Base-by-base conservation (phyloP, 495 filamentous ascomycete genomes). In the Penicillium malachiteum region DNA sequence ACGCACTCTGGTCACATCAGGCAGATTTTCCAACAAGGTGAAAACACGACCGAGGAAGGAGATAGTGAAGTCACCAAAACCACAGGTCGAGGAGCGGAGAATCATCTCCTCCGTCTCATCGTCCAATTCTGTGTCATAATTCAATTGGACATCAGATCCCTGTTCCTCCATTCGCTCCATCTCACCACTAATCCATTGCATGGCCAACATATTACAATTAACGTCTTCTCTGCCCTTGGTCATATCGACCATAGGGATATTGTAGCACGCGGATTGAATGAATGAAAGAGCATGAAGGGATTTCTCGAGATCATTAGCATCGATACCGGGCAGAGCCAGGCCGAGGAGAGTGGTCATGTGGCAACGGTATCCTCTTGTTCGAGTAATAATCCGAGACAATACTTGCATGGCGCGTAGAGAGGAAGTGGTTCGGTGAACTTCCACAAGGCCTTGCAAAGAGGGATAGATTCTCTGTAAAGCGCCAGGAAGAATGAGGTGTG, bases 231-330 rank as follows among this genome's bases (percentile, higher is more conserved):
- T 72, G 39, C 84, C 83, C 59, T 84, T 78, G 3, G 91, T 90
- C 50, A 99, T 73, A 61, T 95, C 88, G 56, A 86, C 81, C 61
- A 99, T 88, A 4, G 94, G 95, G 17, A 99, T 92, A 56, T 90
- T 95, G 73, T 97, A 97, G 53, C 91, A 90, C 31, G 96, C 89
- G 34, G 88, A 84, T 73, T 97, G 94, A 43, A 99, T 92, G 66
- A 96, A 97, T 50, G 92, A 89, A 47, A 99, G 77, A 2, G 93
- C 93, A 70, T 96, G 90, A 49, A 96, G 78, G 16, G 94, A 97
- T 74, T 99, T 99, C 58, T 93, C 91, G 32, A 99, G 79, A 72
- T 99, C 94, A 69, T 99, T 99, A 32, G 94, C 93, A 73, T 99
- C 94, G 48, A 99, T 95, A 32, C 94, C 94, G 1, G 94, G 94